phyloP scores from a whole-genome alignment of 108 stramenopile genomes.

The Cyclostephanos tholiformis region DNA sequence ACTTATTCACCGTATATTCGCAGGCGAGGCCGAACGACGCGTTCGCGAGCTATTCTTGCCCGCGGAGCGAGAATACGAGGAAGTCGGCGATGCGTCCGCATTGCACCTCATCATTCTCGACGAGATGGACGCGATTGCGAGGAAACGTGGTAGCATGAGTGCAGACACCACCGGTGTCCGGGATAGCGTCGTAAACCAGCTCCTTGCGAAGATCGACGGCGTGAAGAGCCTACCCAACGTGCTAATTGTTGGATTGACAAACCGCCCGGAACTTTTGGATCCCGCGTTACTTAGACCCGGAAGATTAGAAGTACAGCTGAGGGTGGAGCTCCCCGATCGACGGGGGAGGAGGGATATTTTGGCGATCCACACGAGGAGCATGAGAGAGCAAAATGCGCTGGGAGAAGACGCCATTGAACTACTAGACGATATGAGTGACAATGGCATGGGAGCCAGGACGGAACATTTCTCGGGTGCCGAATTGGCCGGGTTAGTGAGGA shows the following conservation, averaged over 20 bases:
- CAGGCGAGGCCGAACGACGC: constrained; percentile 79
- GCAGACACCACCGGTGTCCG: constrained; percentile 69
- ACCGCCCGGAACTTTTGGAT: constrained; percentile 87
- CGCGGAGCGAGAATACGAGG: constrained; percentile 69
- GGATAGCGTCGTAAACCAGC: constrained; percentile 92
- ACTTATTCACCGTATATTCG: not conserved
- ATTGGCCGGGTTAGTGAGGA: constrained; percentile 84
- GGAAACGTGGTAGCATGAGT: constrained; percentile 74
- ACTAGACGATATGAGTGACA: constrained; percentile 66
- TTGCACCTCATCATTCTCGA: constrained; percentile 90
- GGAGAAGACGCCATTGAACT: constrained; percentile 50
- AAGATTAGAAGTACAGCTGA: constrained; percentile 87
- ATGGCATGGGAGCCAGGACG: constrained; percentile 65
- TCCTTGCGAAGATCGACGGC: constrained; percentile 79
- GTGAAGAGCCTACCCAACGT: constrained; percentile 75
- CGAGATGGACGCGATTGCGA: constrained; percentile 89
- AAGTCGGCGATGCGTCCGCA: constrained; percentile 67
- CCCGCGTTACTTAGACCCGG: constrained; percentile 84
- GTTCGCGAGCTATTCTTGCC: constrained; percentile 71
- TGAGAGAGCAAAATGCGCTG: constrained; percentile 80
- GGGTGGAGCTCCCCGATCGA: constrained; percentile 76
- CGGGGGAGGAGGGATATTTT: constrained; percentile 78
- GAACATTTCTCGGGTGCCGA: constrained; percentile 91
- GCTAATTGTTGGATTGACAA: constrained; percentile 87
- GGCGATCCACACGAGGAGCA: constrained; percentile 85